phyloP scores from a whole-genome alignment of 257 asterid genomes.

The Solanum paucissectum region DNA sequence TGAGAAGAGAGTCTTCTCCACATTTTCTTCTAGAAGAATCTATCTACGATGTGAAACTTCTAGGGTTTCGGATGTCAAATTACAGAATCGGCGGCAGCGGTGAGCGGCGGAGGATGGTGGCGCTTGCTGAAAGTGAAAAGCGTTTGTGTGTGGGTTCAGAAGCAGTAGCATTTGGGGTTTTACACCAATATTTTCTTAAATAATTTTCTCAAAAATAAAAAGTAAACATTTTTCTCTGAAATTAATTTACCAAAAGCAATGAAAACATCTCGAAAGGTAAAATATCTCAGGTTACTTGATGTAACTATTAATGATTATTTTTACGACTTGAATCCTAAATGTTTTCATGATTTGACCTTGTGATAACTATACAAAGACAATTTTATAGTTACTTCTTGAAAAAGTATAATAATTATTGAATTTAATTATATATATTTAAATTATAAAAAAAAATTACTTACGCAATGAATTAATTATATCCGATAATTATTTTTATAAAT shows the following conservation, averaged over 20 bases:
- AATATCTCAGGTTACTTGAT: neutral
- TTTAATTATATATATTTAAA: no score
- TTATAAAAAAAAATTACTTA: no score
- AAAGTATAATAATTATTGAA: no score
- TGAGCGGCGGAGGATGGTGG: neutral
- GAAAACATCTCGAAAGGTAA: no score
- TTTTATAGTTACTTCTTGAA: no score
- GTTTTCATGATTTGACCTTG: neutral
- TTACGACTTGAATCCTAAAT: neutral
- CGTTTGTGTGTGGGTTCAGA: neutral
- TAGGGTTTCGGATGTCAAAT: neutral
- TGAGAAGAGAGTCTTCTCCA: constrained; percentile 2
- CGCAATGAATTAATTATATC: neutral
- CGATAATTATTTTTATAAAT: no score
- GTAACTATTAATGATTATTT: no score
- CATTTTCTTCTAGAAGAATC: neutral
- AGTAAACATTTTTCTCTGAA: neutral
- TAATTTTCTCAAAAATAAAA: neutral
- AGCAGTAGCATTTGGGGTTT: neutral
- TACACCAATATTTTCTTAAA: neutral
- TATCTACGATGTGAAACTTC: neutral
- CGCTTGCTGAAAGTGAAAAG: neutral
- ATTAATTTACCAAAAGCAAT: neutral
- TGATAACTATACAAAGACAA: no score
- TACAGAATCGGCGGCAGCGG: neutral